Evolutionary conservation across 148 eudicot genomes (phyloP).

Genomic region (Polygonum aviculare): DNA sequence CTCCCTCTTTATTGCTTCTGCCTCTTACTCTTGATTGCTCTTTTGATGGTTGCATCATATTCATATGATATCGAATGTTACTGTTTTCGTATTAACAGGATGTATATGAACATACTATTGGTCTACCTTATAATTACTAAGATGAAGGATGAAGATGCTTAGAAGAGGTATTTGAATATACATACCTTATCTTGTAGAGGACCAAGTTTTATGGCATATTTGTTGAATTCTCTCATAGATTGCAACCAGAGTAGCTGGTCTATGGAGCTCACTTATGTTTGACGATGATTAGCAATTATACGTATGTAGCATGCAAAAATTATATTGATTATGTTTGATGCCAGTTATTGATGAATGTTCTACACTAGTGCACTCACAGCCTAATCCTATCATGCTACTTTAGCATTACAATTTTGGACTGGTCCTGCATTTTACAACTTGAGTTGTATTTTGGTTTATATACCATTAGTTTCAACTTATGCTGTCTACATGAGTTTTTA

Average conservation of each 20-base stretch:
- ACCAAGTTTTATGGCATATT: too few relatives aligned
- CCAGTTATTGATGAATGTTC: not conserved
- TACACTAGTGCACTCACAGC: not conserved
- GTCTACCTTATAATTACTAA: too few relatives aligned
- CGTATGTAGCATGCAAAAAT: not conserved
- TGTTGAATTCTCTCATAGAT: not conserved
- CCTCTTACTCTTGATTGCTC: too few relatives aligned
- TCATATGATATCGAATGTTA: too few relatives aligned
- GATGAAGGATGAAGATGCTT: too few relatives aligned
- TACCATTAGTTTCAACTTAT: not conserved
- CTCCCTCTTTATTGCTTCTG: too few relatives aligned
- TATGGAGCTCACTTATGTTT: not conserved
- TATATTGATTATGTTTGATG: not conserved
- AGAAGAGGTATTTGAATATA: too few relatives aligned
- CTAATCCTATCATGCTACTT: too few relatives aligned
- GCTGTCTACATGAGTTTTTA: not conserved
- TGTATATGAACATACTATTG: too few relatives aligned
- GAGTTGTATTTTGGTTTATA: not conserved
- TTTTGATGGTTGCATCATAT: too few relatives aligned
- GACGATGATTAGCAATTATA: not conserved
- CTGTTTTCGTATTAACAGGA: too few relatives aligned
- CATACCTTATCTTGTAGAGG: too few relatives aligned
- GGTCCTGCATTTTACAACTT: not conserved
- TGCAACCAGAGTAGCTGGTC: not conserved
- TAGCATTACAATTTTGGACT: not conserved